Evolutionary conservation across 2,329 filamentous ascomycete genomes (phyloP), one percentile per base, ranked within the genome.

Genomic region (Chrysosporium queenslandicum): DNA sequence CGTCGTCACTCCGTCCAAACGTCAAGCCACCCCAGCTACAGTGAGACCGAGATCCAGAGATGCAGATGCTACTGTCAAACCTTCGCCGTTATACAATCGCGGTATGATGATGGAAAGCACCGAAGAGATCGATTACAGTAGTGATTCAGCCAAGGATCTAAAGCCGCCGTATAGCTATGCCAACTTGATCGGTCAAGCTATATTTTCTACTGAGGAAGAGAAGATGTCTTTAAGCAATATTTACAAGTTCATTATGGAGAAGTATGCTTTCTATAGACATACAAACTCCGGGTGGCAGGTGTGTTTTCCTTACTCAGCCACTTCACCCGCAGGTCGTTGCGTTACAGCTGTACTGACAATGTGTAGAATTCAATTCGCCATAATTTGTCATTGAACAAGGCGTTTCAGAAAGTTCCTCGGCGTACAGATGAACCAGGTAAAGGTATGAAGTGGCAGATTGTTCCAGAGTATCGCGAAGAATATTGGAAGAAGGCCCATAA

Each of bases 401-500:
- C 85, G 0, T 98, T 98, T 63, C 83, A 89, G 61, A 98, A 98
- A 68, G 86, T 95, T 7, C 86, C 92, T 2, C 83, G 92, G 43
- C 84, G 87, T 14, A 95, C 89, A 0, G 88, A 97, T 60, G 92
- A 98, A 66, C 92, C 92, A 20, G 92, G 92, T 11, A 98, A 98
- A 67, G 92, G 92, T 25, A 97, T 96, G 89, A 97, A 97, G 66
- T 98, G 92, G 92, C 87, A 91, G 68, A 90, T 98, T 63, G 82
- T 87, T 3, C 78, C 86, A 1, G 87, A 94, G 57, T 79, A 84
- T 58, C 82, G 85, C 46, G 87, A 96, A 16, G 91, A 95, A 50
- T 94, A 96, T 75, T 78, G 88, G 55, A 86, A 86, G 65, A 87
- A 85, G 60, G 64, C 67, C 36, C 68, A 70, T 29, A 73, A 71